These are phyloP conservation scores for Lipomyces chichibuensis DNA, from an alignment of 805 yeast genomes.

Conservation along the genomic window DNA sequence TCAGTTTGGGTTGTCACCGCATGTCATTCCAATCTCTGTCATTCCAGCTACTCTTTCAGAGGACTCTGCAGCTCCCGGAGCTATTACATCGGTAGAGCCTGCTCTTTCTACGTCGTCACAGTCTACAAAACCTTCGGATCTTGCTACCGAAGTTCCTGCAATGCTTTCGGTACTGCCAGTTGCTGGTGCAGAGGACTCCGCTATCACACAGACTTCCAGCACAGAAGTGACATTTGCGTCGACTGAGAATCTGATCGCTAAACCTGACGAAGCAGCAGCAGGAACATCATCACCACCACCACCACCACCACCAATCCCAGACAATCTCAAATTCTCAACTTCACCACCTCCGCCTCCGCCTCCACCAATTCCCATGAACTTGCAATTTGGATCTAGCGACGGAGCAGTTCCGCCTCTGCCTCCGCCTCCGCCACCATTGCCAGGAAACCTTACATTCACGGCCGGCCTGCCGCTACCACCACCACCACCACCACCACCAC, in stretches of 20 bases:
- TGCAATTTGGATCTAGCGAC: neutral
- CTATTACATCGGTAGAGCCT: neutral
- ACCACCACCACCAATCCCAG: conserved; percentile 19
- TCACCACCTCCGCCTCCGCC: conserved; percentile 22
- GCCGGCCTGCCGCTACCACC: conserved; percentile 40
- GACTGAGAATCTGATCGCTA: conserved; percentile 1
- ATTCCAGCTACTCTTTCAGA: neutral
- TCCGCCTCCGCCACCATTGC: conserved; percentile 34
- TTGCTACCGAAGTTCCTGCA: conserved; percentile 3
- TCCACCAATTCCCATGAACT: conserved; percentile 16
- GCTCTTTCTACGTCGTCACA: neutral
- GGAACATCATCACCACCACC: conserved; percentile 8
- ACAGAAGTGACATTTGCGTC: conserved; percentile 2
- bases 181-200: neutral
- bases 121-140: neutral
- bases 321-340: conserved; percentile 10
- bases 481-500: conserved; percentile 43
- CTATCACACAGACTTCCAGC: neutral
- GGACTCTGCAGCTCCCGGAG: neutral
- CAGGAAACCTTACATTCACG: conserved; percentile 13
- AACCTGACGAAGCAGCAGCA: conserved; percentile 1
- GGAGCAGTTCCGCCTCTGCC: conserved; percentile 2
- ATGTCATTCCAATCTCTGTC: neutral
- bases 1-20: neutral
- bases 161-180: neutral